Evolutionary conservation across 179 eudicot genomes (phyloP).

Genomic region (Sideroxylon spinosum): DNA sequence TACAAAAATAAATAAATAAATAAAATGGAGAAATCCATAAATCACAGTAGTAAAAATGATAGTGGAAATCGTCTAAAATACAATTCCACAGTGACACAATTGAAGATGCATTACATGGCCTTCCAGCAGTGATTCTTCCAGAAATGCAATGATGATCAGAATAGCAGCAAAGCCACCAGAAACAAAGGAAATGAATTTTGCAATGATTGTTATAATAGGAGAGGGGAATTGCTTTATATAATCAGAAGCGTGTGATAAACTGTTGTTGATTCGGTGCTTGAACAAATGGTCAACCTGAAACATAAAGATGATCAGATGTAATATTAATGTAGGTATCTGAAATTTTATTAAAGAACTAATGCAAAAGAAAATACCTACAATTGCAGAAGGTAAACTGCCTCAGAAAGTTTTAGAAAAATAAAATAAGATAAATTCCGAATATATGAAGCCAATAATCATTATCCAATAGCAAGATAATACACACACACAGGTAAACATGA

Average conservation of each 20-base stretch:
- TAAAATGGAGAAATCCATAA: neutral
- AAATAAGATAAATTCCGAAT: neutral
- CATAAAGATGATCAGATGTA: conserved; percentile 42
- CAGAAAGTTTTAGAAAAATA: neutral
- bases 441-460: neutral
- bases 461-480: neutral
- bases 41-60: neutral
- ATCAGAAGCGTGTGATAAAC: conserved; percentile 73
- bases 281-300: conserved; percentile 91
- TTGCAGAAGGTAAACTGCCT: neutral
- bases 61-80: conserved; percentile 5
- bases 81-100: neutral
- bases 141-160: conserved; percentile 75
- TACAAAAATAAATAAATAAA: conserved; percentile 15
- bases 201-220: conserved; percentile 68
- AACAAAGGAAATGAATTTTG: conserved; percentile 86
- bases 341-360: neutral
- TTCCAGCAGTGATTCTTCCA: conserved; percentile 93
- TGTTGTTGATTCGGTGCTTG: conserved; percentile 76
- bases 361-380: too few relatives aligned
- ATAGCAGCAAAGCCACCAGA: conserved; percentile 94
- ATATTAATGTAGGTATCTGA: neutral
- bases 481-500: neutral
- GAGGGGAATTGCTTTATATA: conserved; percentile 94
- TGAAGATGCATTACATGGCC: conserved; percentile 72